Evolutionary conservation across 2,329 filamentous ascomycete genomes (phyloP).

Genomic region (Zymoseptoria brevis): DNA sequence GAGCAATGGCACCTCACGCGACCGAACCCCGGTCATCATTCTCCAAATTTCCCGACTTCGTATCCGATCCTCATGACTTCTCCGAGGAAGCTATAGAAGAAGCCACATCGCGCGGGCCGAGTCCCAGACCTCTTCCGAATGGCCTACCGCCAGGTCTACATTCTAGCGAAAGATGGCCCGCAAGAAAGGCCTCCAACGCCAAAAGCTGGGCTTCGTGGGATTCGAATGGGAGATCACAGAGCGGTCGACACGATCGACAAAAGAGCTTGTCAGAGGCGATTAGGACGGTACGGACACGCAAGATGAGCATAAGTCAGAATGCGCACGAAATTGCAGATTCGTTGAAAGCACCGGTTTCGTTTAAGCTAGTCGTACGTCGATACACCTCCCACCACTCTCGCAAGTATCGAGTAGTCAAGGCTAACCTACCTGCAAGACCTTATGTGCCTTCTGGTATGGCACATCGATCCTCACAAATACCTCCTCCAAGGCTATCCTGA

Average conservation of each 20-base stretch:
- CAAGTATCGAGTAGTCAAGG: not conserved
- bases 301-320: slow-evolving; percentile 82
- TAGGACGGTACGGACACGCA: slow-evolving; percentile 68
- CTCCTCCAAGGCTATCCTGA: slow-evolving; percentile 94
- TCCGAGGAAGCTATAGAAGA: slow-evolving; percentile 28
- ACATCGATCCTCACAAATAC: slow-evolving; percentile 95
- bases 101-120: slow-evolving; percentile 20
- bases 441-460: slow-evolving; percentile 88
- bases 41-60: slow-evolving; percentile 14
- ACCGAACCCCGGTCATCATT: not conserved
- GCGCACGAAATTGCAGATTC: slow-evolving; percentile 89
- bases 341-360: slow-evolving; percentile 80
- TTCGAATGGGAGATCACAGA: slow-evolving; percentile 31
- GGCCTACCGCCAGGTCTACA: slow-evolving; percentile 29
- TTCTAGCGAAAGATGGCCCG: slow-evolving; percentile 52
- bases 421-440: slow-evolving; percentile 47
- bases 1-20: not conserved
- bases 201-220: slow-evolving; percentile 41
- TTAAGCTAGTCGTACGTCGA: slow-evolving; percentile 67
- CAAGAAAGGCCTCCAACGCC: slow-evolving; percentile 32
- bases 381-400: not conserved
- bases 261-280: slow-evolving; percentile 89
- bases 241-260: slow-evolving; percentile 57
- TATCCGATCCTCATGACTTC: slow-evolving; percentile 31
- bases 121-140: slow-evolving; percentile 26